Evolutionary conservation across 768 basidiomycete species (phyloP).

Genomic region (Collybia nuda): DNA sequence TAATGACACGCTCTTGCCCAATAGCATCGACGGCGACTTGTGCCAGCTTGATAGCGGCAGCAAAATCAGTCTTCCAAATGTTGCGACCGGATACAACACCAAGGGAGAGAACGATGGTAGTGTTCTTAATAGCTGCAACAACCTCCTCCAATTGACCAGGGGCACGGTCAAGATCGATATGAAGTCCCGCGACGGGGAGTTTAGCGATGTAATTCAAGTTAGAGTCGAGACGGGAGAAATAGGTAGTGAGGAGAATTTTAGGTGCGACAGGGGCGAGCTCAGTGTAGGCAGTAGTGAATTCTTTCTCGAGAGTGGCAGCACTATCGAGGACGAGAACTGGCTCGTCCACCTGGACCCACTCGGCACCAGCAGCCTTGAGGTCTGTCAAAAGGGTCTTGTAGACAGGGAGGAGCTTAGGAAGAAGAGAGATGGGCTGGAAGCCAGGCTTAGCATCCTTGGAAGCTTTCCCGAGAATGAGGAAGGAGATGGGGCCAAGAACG

Average conservation of each 20-base stretch:
- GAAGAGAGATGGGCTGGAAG: constrained; percentile 90
- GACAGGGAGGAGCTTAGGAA: constrained; percentile 85
- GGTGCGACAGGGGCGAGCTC: constrained; percentile 82
- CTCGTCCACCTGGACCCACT: constrained; percentile 96
- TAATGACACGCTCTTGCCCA: constrained; percentile 84
- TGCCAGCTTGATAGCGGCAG: constrained; percentile 74
- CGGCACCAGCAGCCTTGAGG: constrained; percentile 90
- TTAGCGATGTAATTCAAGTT: constrained; percentile 88
- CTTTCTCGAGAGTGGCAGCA: constrained; percentile 71
- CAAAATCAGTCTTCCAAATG: constrained; percentile 98
- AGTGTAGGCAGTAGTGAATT: constrained; percentile 79
- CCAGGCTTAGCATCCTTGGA: constrained; percentile 77
- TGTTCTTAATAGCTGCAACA: constrained; percentile 80
- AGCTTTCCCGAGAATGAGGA: constrained; percentile 91
- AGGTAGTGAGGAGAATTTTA: constrained; percentile 92
- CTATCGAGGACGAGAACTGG: constrained; percentile 93
- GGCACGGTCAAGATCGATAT: constrained; percentile 96
- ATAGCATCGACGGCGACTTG: constrained; percentile 84
- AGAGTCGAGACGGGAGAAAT: constrained; percentile 94
- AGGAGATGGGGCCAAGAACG: constrained; percentile 92
- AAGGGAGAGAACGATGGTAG: constrained; percentile 80
- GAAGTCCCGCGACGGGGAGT: constrained; percentile 90
- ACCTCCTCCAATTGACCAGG: constrained; percentile 85
- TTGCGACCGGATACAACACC: constrained; percentile 98
- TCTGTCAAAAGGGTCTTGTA: constrained; percentile 89